phyloP scores from a whole-genome alignment of 1,284 basidiomycete genomes.

The Athelia sp. region DNA sequence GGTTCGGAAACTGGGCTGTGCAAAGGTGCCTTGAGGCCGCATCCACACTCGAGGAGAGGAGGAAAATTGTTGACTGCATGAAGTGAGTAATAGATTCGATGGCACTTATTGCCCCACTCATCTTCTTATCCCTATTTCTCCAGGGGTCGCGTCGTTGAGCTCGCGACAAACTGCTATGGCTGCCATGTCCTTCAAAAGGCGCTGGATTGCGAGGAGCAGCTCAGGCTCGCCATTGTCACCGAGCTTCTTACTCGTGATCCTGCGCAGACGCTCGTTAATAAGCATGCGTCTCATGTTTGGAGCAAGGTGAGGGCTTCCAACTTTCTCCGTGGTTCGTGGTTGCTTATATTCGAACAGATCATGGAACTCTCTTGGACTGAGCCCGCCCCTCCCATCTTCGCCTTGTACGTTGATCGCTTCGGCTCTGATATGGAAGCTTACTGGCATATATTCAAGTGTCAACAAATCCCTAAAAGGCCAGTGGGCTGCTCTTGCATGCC shows the following conservation, averaged over 20 bases:
- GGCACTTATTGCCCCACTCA: not conserved
- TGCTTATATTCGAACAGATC: conserved; percentile 38
- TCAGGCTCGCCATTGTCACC: conserved; percentile 72
- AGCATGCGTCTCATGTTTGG: conserved; percentile 85
- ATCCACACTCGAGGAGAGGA: conserved; percentile 61
- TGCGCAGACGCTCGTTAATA: conserved; percentile 77
- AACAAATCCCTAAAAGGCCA: conserved; percentile 80
- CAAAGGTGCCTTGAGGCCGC: conserved; percentile 78
- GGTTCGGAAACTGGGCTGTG: conserved; percentile 84
- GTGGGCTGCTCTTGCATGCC: conserved; percentile 83
- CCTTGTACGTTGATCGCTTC: conserved; percentile 49
- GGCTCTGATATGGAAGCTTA: not conserved
- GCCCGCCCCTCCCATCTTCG: conserved; percentile 79
- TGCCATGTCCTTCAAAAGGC: conserved; percentile 84
- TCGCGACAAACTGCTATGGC: conserved; percentile 82
- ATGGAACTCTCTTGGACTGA: conserved; percentile 82
- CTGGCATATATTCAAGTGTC: conserved; percentile 42
- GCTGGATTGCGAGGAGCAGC: conserved; percentile 82
- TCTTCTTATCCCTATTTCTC: conserved; percentile 1
- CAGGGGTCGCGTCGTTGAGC: conserved; percentile 75
- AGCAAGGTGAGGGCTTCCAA: conserved; percentile 53
- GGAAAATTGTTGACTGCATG: conserved; percentile 79
- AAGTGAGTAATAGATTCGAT: conserved; percentile 38
- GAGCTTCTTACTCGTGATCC: conserved; percentile 77
- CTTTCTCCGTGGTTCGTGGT: not conserved